A percentile compares a stretch with the other conserved stretches of the same genome.
Evolutionary conservation across 768 basidiomycete species (phyloP).

Genomic region (Psilocybe tampanensis): DNA sequence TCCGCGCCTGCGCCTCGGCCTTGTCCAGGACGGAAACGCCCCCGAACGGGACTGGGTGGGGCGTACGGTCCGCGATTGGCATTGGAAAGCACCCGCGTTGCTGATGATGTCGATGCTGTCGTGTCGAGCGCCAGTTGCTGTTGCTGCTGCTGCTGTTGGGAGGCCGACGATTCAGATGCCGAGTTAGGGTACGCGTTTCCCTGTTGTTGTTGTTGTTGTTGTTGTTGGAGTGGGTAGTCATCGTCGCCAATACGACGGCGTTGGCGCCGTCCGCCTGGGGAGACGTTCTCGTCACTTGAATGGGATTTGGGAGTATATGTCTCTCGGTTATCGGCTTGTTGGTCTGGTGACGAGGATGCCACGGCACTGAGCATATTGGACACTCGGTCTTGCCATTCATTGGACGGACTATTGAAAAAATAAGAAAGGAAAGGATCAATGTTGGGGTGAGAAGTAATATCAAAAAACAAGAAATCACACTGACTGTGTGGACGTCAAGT

Average conservation of each 20-base stretch:
- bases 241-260: constrained; percentile 50
- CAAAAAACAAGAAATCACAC: constrained; percentile 22
- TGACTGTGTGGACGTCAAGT: constrained; percentile 66
- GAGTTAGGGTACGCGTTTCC: constrained; percentile 19
- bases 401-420: constrained; percentile 22
- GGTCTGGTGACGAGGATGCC: constrained; percentile 15
- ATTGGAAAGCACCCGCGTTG: not conserved
- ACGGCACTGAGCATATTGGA: constrained; percentile 38
- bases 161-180: constrained; percentile 24
- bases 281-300: constrained; percentile 29
- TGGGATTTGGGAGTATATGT: constrained; percentile 22
- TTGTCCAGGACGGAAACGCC: constrained; percentile 7
- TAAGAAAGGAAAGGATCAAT: not conserved
- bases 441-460: not conserved
- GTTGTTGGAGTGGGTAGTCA: constrained; percentile 24
- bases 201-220: constrained; percentile 1
- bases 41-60: constrained; percentile 15
- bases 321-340: constrained; percentile 1
- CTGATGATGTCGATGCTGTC: not conserved
- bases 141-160: constrained; percentile 22
- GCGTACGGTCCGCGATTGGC: constrained; percentile 9
- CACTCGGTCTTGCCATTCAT: constrained; percentile 83
- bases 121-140: constrained; percentile 4
- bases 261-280: constrained; percentile 44
- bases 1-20: constrained; percentile 1